Evolutionary conservation across 305 asterid genomes (phyloP).

Genomic region (Rubia balearica): DNA sequence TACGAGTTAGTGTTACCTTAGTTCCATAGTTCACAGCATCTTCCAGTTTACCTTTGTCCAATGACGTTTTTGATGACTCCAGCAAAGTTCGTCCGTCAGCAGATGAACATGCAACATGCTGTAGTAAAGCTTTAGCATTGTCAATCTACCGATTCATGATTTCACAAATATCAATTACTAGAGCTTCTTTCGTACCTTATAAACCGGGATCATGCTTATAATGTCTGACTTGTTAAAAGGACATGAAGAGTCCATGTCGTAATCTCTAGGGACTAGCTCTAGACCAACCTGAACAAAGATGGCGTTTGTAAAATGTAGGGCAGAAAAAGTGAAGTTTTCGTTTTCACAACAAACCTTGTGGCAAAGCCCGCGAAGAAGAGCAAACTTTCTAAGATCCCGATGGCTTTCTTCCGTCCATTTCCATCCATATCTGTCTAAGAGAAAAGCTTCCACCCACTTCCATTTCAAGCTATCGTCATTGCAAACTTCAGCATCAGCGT

Average conservation of each 20-base stretch:
- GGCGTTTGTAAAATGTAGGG: constrained; percentile 4
- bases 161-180: constrained; percentile 7
- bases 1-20: constrained; percentile 45
- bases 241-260: constrained; percentile 64
- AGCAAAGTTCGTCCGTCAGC: constrained; percentile 96
- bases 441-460: constrained; percentile 87
- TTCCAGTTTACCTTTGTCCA: constrained; percentile 98
- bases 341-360: constrained; percentile 51
- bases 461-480: constrained; percentile 60
- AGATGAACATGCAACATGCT: constrained; percentile 99
- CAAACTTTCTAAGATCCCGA: constrained; percentile 72
- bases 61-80: constrained; percentile 96
- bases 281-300: constrained; percentile 67
- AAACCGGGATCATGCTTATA: constrained; percentile 89
- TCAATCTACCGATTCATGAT: constrained; percentile 25
- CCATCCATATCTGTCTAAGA: constrained; percentile 84
- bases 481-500: constrained; percentile 32
- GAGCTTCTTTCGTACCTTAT: constrained; percentile 53
- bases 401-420: constrained; percentile 50
- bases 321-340: constrained; percentile 13
- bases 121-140: constrained; percentile 24
- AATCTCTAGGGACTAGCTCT: constrained; percentile 94
- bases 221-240: constrained; percentile 81
- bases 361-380: constrained; percentile 95
- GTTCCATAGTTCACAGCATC: constrained; percentile 98